Conservation (phyloP, 192 early-diverging fungal genomes). For the Gorgonomyces haynaldii region DNA sequence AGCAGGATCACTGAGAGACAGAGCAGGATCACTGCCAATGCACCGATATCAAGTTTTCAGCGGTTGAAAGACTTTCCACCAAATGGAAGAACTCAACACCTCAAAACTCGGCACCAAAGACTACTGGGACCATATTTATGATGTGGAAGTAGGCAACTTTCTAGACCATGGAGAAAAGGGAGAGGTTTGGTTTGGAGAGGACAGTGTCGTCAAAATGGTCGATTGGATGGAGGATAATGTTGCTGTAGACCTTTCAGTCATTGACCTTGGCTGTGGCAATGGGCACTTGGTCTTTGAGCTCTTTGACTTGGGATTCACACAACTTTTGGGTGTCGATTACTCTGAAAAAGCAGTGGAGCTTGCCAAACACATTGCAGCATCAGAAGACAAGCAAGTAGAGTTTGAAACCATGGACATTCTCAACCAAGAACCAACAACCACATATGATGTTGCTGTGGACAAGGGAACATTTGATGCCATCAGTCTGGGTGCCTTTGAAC, state of each 20-base stretch:
- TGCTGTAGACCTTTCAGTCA: conserved; percentile 27
- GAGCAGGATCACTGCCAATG: too few relatives aligned
- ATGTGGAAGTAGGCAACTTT: conserved; percentile 69
- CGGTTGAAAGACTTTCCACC: too few relatives aligned
- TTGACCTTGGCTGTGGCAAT: conserved; percentile 90
- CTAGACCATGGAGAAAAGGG: conserved; percentile 76
- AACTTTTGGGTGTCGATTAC: conserved; percentile 79
- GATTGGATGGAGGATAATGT: conserved; percentile 57
- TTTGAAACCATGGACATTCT: conserved; percentile 30
- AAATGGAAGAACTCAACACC: conserved; percentile 4
- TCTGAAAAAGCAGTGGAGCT: conserved; percentile 63
- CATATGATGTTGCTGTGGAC: conserved; percentile 41
- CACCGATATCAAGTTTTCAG: too few relatives aligned
- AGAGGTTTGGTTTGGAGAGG: conserved; percentile 75
- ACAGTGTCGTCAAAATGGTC: conserved; percentile 73
- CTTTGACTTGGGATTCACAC: conserved; percentile 50
- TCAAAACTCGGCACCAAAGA: conserved; percentile 42
- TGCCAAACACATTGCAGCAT: conserved; percentile 47
- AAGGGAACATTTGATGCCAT: conserved; percentile 96
- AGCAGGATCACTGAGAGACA: too few relatives aligned
- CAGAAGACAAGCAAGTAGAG: conserved; percentile 9
- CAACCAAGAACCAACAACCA: conserved; percentile 7
- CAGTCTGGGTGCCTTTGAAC: conserved; percentile 40
- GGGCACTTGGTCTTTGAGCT: conserved; percentile 77
- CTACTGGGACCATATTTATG: conserved; percentile 79